These are phyloP conservation scores for Aspergillus sojae DNA, from an alignment of 2,329 filamentous ascomycete species.

Conservation along the genomic window DNA sequence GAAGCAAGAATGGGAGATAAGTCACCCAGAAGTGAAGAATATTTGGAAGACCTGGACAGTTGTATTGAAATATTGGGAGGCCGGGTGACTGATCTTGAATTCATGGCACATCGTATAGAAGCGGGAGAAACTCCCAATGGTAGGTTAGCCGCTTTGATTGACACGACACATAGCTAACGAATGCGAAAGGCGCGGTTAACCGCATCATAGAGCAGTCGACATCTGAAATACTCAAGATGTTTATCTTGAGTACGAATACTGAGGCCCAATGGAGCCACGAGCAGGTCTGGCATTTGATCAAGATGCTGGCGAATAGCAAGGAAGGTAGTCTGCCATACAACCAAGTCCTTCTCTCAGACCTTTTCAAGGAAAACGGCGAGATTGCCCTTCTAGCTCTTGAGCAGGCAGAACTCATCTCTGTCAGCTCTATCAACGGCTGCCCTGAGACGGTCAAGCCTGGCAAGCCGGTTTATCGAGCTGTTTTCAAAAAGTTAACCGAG, in stretches of 20 bases:
- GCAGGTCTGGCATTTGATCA: slow-evolving; percentile 90
- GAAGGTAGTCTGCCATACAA: slow-evolving; percentile 72
- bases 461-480: slow-evolving; percentile 82
- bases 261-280: slow-evolving; percentile 72
- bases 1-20: slow-evolving; percentile 40
- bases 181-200: slow-evolving; percentile 65
- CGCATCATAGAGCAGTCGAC: slow-evolving; percentile 90
- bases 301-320: slow-evolving; percentile 69
- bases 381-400: slow-evolving; percentile 76
- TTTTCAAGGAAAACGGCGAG: slow-evolving; percentile 75
- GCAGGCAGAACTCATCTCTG: slow-evolving; percentile 80
- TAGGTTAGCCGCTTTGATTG: slow-evolving; percentile 20
- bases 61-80: slow-evolving; percentile 84
- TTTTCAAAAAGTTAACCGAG: slow-evolving; percentile 71
- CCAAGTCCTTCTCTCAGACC: slow-evolving; percentile 74
- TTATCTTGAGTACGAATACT: slow-evolving; percentile 67
- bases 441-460: slow-evolving; percentile 78
- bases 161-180: slow-evolving; percentile 20
- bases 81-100: slow-evolving; percentile 92
- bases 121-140: slow-evolving; percentile 77
- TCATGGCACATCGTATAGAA: slow-evolving; percentile 85
- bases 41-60: slow-evolving; percentile 73
- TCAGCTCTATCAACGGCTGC: slow-evolving; percentile 72
- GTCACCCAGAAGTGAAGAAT: slow-evolving; percentile 43
- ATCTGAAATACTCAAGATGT: slow-evolving; percentile 91